Evolutionary conservation across 306 rosid species (phyloP).

Genomic region (Cyamopsis tetragonoloba): DNA sequence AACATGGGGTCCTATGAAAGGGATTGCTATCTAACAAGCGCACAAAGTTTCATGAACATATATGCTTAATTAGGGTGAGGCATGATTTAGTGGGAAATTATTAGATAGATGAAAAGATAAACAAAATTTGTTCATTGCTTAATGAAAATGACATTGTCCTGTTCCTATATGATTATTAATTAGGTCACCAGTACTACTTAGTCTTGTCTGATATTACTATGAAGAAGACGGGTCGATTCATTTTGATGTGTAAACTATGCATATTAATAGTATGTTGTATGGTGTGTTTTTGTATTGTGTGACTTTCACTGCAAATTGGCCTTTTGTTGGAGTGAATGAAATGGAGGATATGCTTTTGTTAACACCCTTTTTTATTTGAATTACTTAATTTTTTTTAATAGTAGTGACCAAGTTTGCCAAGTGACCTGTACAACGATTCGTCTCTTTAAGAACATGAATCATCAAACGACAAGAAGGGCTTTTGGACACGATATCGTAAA

Average conservation of each 20-base stretch:
- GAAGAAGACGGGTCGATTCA: no score
- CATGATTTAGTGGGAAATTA: not conserved
- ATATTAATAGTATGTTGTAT: not conserved
- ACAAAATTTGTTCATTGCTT: not conserved
- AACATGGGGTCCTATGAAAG: constrained; percentile 25
- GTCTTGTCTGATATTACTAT: not conserved
- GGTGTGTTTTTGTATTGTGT: no score
- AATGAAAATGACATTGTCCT: constrained; percentile 18
- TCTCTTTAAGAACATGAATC: constrained; percentile 53
- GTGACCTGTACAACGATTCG: no score
- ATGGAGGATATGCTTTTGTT: no score
- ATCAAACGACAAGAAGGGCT: constrained; percentile 56
- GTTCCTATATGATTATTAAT: not conserved
- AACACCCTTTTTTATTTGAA: no score
- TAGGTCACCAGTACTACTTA: not conserved
- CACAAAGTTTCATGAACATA: constrained; percentile 40
- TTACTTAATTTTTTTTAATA: no score
- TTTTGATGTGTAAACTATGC: not conserved
- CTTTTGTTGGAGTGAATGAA: no score
- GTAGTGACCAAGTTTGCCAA: no score
- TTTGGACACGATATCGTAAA: constrained; percentile 55
- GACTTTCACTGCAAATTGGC: no score
- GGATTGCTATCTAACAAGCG: constrained; percentile 16
- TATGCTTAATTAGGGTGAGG: not conserved
- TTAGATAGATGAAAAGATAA: no score